These are phyloP conservation scores for Babesia bigemina DNA, from an alignment of 169 alveolate species.

Conservation along the genomic window DNA sequence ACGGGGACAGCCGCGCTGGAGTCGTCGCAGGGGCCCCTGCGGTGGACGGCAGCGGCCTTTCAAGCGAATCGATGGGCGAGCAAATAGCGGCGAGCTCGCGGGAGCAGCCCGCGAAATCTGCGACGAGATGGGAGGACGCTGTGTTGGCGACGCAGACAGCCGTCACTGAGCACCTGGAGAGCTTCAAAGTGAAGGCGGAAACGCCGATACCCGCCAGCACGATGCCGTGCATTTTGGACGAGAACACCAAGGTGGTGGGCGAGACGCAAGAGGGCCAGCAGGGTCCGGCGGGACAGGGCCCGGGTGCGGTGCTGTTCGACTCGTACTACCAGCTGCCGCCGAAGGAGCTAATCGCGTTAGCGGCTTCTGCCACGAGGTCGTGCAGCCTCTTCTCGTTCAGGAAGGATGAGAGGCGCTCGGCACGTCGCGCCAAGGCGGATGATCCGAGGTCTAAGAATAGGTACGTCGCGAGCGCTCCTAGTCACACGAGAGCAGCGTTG, in stretches of 20 bases:
- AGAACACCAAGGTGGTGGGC: neutral
- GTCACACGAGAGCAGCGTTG: neutral
- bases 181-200: neutral
- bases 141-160: neutral
- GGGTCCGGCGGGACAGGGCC: neutral
- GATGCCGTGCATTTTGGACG: neutral
- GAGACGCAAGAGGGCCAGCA: neutral
- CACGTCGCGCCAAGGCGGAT: constrained; percentile 9
- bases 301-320: neutral
- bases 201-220: neutral
- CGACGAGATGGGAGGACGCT: constrained; percentile 12
- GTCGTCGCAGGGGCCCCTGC: no score
- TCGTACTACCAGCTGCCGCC: constrained; percentile 11
- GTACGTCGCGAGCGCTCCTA: neutral
- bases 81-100: no score
- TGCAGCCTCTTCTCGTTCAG: neutral
- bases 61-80: no score
- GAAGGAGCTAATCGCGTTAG: constrained; percentile 11
- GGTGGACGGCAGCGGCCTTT: no score
- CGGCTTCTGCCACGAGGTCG: constrained; percentile 6
- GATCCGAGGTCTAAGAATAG: neutral
- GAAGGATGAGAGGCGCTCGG: neutral
- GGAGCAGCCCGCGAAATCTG: no score
- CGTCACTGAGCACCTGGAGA: constrained; percentile 1
- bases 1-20: no score